Evolutionary conservation across 1,284 basidiomycete genomes (phyloP).

Genomic region (Boletus mariae): DNA sequence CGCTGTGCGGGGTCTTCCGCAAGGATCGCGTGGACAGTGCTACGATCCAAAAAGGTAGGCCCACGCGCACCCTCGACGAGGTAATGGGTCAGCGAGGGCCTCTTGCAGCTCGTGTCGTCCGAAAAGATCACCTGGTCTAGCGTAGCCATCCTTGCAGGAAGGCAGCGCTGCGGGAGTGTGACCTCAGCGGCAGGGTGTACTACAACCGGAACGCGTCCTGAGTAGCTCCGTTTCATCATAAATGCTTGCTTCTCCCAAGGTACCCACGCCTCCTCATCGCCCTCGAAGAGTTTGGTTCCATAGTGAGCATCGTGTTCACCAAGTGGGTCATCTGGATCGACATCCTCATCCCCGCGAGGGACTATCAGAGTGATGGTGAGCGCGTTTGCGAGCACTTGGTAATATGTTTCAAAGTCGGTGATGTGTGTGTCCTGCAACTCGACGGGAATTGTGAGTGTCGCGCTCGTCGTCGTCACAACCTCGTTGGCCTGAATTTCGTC

Average conservation of each 20-base stretch:
- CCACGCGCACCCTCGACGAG: constrained; percentile 19
- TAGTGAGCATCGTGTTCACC: not conserved
- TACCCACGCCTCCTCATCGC: constrained; percentile 19
- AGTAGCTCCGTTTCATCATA: not conserved
- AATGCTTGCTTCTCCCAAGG: constrained; percentile 9
- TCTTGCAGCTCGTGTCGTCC: not conserved
- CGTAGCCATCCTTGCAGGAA: not conserved
- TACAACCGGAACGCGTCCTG: not conserved
- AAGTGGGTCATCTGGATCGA: constrained; percentile 6
- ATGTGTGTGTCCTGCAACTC: not conserved
- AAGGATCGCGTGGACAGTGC: not conserved
- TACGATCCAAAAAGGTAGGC: constrained; percentile 20
- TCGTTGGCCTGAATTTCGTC: constrained; percentile 6
- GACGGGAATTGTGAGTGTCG: constrained; percentile 1
- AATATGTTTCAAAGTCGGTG: constrained; percentile 9
- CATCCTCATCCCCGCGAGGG: not conserved
- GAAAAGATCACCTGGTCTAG: constrained; percentile 8
- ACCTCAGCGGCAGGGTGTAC: not conserved
- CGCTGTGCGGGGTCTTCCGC: constrained; percentile 6
- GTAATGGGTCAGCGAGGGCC: constrained; percentile 12
- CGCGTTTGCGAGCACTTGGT: constrained; percentile 6
- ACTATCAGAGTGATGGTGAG: constrained; percentile 1
- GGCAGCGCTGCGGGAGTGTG: not conserved
- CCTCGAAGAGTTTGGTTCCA: constrained; percentile 1
- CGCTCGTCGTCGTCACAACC: constrained; percentile 9